Evolutionary conservation across 1,284 basidiomycete genomes (phyloP).

Genomic region (Athelia sp.): DNA sequence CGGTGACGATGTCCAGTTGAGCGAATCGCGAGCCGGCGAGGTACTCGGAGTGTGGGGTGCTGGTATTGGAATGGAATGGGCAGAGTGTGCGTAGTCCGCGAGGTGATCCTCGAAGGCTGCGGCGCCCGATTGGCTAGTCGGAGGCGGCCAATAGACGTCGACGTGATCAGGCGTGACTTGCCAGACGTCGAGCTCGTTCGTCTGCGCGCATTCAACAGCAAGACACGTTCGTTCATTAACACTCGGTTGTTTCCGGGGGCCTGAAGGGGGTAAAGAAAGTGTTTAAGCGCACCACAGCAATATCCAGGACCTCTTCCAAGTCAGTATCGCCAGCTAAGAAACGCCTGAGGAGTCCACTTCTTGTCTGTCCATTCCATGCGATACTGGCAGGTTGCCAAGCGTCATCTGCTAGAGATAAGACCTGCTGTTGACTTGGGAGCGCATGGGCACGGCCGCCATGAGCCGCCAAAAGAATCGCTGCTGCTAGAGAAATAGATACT

Average conservation of each 20-base stretch:
- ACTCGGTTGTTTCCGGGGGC: background rate
- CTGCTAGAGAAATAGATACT: background rate
- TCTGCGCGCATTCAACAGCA: slow-evolving; percentile 16
- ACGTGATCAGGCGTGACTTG: slow-evolving; percentile 27
- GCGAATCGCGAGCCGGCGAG: slow-evolving; percentile 15
- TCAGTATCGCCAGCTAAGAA: background rate
- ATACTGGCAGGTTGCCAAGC: too few species aligned
- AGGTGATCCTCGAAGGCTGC: background rate
- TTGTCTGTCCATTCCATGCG: background rate
- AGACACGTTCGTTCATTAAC: too few species aligned
- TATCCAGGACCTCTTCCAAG: background rate
- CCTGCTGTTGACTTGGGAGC: background rate
- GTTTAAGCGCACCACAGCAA: background rate
- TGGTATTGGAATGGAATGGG: slow-evolving; percentile 11
- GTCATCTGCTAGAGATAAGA: background rate
- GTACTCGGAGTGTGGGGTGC: slow-evolving; percentile 18
- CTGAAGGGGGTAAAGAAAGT: background rate
- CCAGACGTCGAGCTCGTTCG: slow-evolving; percentile 36
- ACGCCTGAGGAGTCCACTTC: background rate
- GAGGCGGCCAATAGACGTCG: slow-evolving; percentile 30
- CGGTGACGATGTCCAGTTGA: background rate
- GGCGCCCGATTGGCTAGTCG: background rate
- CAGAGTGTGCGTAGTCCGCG: slow-evolving; percentile 15
- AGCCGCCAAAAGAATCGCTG: too few species aligned
- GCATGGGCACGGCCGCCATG: background rate